A percentile compares a stretch with the other conserved stretches of the same genome.
Evolutionary conservation across 1,139 yeast genomes (phyloP).

Genomic region (Debaryomyces singareniensis): DNA sequence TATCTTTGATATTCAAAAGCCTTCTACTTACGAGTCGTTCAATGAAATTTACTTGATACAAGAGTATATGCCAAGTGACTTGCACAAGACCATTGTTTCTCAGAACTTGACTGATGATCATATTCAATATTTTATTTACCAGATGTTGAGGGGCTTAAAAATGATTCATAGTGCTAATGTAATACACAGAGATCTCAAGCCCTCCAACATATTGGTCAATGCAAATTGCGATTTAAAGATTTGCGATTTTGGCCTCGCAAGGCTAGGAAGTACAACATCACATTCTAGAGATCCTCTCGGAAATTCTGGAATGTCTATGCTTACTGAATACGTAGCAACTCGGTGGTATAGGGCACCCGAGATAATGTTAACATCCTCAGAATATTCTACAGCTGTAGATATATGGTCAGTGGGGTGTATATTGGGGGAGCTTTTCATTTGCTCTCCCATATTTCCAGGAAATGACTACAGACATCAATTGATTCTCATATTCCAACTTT

Average conservation of each 20-base stretch:
- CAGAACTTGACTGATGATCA: slow-evolving; percentile 57
- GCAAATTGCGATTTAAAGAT: slow-evolving; percentile 37
- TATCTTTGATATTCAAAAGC: slow-evolving; percentile 33
- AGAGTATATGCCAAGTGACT: slow-evolving; percentile 67
- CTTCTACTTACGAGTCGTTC: slow-evolving; percentile 30
- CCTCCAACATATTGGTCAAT: slow-evolving; percentile 30
- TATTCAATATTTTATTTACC: slow-evolving; percentile 62
- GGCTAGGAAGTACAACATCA: slow-evolving; percentile 25
- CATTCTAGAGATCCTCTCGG: slow-evolving; percentile 35
- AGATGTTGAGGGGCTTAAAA: slow-evolving; percentile 56
- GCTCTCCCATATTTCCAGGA: slow-evolving; percentile 75
- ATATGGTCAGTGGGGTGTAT: slow-evolving; percentile 81
- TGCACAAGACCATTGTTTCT: slow-evolving; percentile 50
- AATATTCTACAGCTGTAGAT: slow-evolving; percentile 67
- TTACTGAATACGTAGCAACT: slow-evolving; percentile 76
- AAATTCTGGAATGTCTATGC: slow-evolving; percentile 25
- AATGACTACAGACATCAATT: slow-evolving; percentile 65
- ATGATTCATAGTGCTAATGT: slow-evolving; percentile 55
- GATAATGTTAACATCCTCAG: slow-evolving; percentile 64
- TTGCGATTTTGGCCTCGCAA: slow-evolving; percentile 53
- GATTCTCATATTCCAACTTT: slow-evolving; percentile 49
- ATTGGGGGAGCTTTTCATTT: slow-evolving; percentile 57
- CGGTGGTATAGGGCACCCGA: slow-evolving; percentile 82
- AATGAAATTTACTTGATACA: slow-evolving; percentile 66
- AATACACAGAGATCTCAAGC: slow-evolving; percentile 36